Evolutionary conservation across 169 alveolate species (phyloP), one percentile per base, ranked within the genome.

Genomic region (Eimeria nieschulzi): DNA sequence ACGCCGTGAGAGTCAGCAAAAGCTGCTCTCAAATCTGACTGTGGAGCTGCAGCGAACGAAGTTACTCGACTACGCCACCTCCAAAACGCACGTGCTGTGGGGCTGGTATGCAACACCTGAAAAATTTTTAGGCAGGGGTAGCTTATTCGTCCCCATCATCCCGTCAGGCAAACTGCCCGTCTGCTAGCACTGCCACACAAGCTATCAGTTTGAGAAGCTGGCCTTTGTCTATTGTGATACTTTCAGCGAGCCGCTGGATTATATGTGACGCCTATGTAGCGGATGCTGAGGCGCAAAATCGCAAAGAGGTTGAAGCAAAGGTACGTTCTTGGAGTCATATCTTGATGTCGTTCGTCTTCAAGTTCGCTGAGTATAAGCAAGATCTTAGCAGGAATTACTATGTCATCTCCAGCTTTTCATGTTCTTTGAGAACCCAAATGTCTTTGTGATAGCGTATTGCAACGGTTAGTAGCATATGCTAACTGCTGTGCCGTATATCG

Each of bases 231-330:
- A 33, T 17, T 66, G 53, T 63, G 90, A 63, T 87, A 39, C 75
- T 64, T 78, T 5, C 96, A 92, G 94, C 97, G 68, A 97, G 97
- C 83, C 96, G 96, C 90, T 97, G 99, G 98, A 96, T 68, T 46
- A 92, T 97, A 76, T 97, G 96, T 90, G 99, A 98, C 93, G 96
- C 97, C 59, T 98, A 97, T 95, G 96, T 96, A 98, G 93, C 95
- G 76, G 97, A 95, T n/a, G 96, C 95, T 78, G 96, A 95, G 64
- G 95, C 95, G 12, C 94, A 95, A 85, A 91, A 15, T 53, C 71
- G 94, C 56, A 39, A 68, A 53, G 87, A 80, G 54, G 39, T 5
- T 19, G 91, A 90, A 13, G 9, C 59, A 12, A 76, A 88, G 83
- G 93, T 78, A 54, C 78, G 19, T 8, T 1, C 55, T 13, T 15